Base-by-base conservation (phyloP, 176 grass and related monocot genomes). In the Chloris gayana region DNA sequence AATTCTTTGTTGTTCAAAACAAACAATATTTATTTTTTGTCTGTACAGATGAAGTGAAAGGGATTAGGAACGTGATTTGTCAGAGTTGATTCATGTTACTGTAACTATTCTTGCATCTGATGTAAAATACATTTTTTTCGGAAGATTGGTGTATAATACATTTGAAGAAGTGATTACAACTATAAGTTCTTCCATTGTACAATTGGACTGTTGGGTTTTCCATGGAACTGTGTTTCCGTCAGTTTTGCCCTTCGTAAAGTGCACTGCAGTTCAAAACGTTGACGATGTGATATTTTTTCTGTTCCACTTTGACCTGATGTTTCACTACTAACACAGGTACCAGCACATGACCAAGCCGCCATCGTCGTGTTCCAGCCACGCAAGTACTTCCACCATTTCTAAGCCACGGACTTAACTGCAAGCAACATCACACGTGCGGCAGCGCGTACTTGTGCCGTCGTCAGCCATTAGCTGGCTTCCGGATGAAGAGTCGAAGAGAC, bases 21-120 rank as follows among this genome's bases (percentile, higher is more conserved):
- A 59, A 72, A 44, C 58, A 63, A 38, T 33, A 21, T 47, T 61
- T 81, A n/a, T 6, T 50, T 11, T 69, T 38, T 1, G 17, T 25
- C 21, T 89, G 82, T 85, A 85, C 59, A 89, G 67, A 74, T 45
- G n/a, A 13, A 22, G 46, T 35, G 24, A 39, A 5, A 74, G 14
- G 34, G 10, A 57, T 53, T 64, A 37, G 35, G 5, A 3, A 37
- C n/a, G 11, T 4, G 14, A 77, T 17, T 64, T 64, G 56, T 61
- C 29, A 27, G 3, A 29, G 24, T 61, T 14, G 25, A 13, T 61
- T 61, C 58, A 14, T 61, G 58, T 29, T 14, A 6, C 25, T 1
- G 58, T 37, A 29, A 61, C 58, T 29, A 14, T 24, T 57, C 0
- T 59, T 59, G 56, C 11, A 61, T 61, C 3, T 29, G 24, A 61